Evolutionary conservation across 116 monocot genomes (phyloP), one percentile per base, ranked within the genome.

Genomic region (Cymodocea nodosa): DNA sequence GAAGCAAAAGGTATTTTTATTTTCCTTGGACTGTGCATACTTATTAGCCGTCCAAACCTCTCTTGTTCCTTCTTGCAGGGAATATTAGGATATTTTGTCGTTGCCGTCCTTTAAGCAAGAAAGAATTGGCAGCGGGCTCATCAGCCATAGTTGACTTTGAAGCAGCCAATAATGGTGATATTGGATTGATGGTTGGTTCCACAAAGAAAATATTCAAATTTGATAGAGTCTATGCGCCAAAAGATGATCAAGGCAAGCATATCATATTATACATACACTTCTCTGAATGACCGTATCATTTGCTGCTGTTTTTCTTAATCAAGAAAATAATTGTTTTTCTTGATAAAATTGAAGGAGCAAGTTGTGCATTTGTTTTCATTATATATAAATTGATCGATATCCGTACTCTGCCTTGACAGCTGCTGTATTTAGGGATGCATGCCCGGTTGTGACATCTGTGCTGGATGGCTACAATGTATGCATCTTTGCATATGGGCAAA

Each of bases 401-500:
- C 18, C 10, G 13, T 3, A 52, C 13, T 10, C 20, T 54, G 17
- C n/a, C n/a, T 15, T 80, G 68, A 67, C 85, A 92, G 92, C 59
- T 69, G 83, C 77, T 73, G 85, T 88, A 23, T 93, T 83, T 69
- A 83, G 77, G 14, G 88, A 93, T 77, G 93, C 93, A 44, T 87
- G 85, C 12, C 93, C 93, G 51, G 50, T 94, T 57, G 89, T 94
- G 49, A 77, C 76, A 50, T 94, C 89, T 6, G 86, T 89, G 25
- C 60, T 94, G 44, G 94, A 94, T 77, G 89, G 94, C 59, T 94
- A 89, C 79, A 94, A 94, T 69, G 94, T 89, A 4, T 94, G 87
- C 65, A 94, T 94, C 66, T 94, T 94, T 76, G 94, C 94, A 50
- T 94, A 89, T 74, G 94, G 94, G 22, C 89, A 89, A 37, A 94